Evolutionary conservation across 176 grass and related monocot genomes (phyloP), one percentile per base, ranked within the genome.

Genomic region (Neostapfia colusana): DNA sequence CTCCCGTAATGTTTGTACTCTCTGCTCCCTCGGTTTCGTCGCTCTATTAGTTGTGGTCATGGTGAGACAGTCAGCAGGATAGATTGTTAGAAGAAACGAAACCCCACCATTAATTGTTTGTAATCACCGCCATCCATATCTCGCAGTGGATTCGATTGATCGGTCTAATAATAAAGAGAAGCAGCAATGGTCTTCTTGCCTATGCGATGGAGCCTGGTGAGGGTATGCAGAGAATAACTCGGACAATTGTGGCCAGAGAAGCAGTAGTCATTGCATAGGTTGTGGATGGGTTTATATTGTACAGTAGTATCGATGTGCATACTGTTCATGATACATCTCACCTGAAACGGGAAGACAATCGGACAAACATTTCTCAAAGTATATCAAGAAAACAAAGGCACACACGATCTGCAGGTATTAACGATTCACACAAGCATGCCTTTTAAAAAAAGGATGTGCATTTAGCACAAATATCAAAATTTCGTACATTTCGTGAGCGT

Each of bases 81-180:
- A 63, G 53, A 11, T 45, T 18, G 68, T 2, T n/a, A 40, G 67
- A 13, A 60, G 53, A 67, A 79, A 41, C 35, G n/a, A 42, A 43
- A 55, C 65, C 63, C 50, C 54, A 13, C 7, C 25, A 44, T 84
- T 58, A 67, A 34, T 57, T 75, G 67, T 70, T 63, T 76, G 86
- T 84, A 88, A 84, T 65, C 85, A 79, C 77, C 45, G 55, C n/a
- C n/a, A n/a, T n/a, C 21, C 54, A 69, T 74, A 75, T 63, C 62
- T 51, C 54, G 16, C 28, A 23, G 60, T 7, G 12, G 64, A 80
- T 10, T 73, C 63, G 68, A 79, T 84, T 51, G 45, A 76, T 84
- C 81, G 8, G 54, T 39, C 42, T 40, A 79, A 88, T 88, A 88
- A 88, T 88, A 88, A 84, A 63, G 36, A 45, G 38, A 74, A 74